A percentile compares a stretch with the other conserved stretches of the same genome.
phyloP scores from a whole-genome alignment of 768 basidiomycete species.

The Cystofilobasidium bisporidii region DNA sequence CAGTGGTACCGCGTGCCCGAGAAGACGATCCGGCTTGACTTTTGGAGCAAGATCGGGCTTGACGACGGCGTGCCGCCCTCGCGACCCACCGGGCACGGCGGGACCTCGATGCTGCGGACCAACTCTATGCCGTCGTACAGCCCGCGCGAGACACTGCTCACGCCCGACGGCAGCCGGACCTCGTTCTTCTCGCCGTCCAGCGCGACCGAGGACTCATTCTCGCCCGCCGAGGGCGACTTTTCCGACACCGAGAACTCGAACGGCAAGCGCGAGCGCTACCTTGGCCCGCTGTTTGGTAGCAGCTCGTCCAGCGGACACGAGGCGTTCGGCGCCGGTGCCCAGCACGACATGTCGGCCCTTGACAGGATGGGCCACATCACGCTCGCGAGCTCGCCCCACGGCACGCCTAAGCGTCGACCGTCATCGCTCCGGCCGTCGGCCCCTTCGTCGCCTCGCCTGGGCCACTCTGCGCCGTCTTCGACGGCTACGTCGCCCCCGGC shows the following conservation, averaged over 20 bases:
- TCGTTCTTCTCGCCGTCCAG: slow-evolving; percentile 11
- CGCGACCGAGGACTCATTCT: slow-evolving; percentile 18
- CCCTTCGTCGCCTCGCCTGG: background rate
- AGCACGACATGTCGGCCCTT: background rate
- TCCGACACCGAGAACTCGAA: slow-evolving; percentile 23
- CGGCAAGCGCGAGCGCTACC: slow-evolving; percentile 22
- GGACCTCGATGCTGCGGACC: slow-evolving; percentile 16
- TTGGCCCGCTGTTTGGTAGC: slow-evolving; percentile 8
- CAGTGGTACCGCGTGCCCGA: slow-evolving; percentile 90
- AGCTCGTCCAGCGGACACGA: no score
- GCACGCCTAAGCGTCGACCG: background rate
- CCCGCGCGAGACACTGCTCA: slow-evolving; percentile 17
- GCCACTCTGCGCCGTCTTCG: background rate
- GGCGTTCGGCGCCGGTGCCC: no score
- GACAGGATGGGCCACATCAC: background rate
- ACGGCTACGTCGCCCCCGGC: slow-evolving; percentile 6
- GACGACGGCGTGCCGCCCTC: background rate
- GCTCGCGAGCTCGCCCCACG: background rate
- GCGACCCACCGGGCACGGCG: slow-evolving; percentile 6
- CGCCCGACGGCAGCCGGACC: slow-evolving; percentile 3
- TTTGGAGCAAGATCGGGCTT: slow-evolving; percentile 63
- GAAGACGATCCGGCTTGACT: slow-evolving; percentile 80
- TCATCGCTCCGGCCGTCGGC: background rate
- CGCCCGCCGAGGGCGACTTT: slow-evolving; percentile 21
- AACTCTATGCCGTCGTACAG: slow-evolving; percentile 20